Base-by-base conservation (phyloP, 202 grass and related monocot species). In the Brachypodium distachyon region DNA sequence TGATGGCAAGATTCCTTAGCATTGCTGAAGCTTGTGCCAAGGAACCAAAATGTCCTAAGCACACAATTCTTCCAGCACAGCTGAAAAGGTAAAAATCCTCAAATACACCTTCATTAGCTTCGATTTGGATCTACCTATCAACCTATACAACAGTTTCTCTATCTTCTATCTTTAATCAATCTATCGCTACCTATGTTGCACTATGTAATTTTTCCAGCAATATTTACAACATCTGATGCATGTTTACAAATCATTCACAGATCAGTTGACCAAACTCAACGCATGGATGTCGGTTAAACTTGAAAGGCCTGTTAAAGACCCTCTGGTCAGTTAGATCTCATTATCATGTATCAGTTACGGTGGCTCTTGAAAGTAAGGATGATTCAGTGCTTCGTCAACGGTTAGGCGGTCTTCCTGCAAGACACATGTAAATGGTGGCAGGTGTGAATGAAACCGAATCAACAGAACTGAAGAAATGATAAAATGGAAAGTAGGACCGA, bases 391-490 rank as follows among this genome's bases (percentile, higher is more conserved):
- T 85, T 95, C 96, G 69, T 98, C 91, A 19, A 95, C 83, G 66
- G 67, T 95, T 72, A 98, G 67, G 17, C 91, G 89, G 49, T 86
- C 91, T 74, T 98, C 95, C 95, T 98, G 81, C 57, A 74, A 78
- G 36, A 70, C 11, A 65, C 48, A 23, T 29, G 55, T 39, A 50
- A 53, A 3, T 52, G 1, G 11, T 44, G 51, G 37, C 0, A n/a
- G n/a, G 5, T 69, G 60, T 68, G 13, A 61, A 40, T 81, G 12
- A 44, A 82, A 66, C 34, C 7, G 29, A 23, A 39, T 48, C 46
- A 61, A 69, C 21, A 9, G 28, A 23, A 62, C 22, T 46, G 18
- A 29, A 61, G n/a, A 67, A 62, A 43, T 50, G 23, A 32, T 61
- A 21, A 57, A 28, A 44, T 56, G 13, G 52, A 39, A 58, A 7